Conservation (phyloP, 495 filamentous ascomycete genomes). For the Pyronema domesticum region DNA sequence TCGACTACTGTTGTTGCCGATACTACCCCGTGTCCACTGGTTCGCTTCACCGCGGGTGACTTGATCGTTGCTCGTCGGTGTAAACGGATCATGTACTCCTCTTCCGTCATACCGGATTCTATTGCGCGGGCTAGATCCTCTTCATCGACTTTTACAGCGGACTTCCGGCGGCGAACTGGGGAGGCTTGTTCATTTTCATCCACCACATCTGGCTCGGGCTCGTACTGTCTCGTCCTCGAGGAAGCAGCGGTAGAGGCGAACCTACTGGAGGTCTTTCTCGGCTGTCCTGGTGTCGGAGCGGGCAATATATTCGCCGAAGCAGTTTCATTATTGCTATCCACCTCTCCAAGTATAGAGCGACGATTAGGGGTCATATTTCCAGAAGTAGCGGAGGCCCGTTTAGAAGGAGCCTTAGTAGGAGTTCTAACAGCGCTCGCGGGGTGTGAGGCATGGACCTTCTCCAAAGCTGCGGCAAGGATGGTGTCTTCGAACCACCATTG, state of each 20-base stretch:
- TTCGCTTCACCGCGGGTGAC: slow-evolving; percentile 22
- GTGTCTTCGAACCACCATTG: slow-evolving; percentile 96
- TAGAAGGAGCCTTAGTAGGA: slow-evolving; percentile 42
- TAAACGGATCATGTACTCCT: slow-evolving; percentile 22
- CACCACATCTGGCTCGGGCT: not conserved
- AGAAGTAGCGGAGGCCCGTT: slow-evolving; percentile 36
- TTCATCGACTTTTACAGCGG: slow-evolving; percentile 12
- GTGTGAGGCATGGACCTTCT: slow-evolving; percentile 20
- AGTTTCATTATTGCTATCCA: slow-evolving; percentile 51
- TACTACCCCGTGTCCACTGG: not conserved
- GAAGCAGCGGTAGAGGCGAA: not conserved
- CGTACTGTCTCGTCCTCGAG: not conserved
- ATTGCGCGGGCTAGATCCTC: slow-evolving; percentile 1
- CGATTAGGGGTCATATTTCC: slow-evolving; percentile 45
- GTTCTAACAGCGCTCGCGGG: slow-evolving; percentile 52
- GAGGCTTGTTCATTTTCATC: slow-evolving; percentile 12
- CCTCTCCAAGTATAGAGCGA: slow-evolving; percentile 63
- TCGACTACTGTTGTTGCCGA: not conserved
- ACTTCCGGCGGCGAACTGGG: slow-evolving; percentile 15
- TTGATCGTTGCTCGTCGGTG: slow-evolving; percentile 17
- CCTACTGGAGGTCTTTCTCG: slow-evolving; percentile 44
- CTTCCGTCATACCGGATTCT: slow-evolving; percentile 18
- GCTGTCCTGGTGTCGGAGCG: slow-evolving; percentile 88
- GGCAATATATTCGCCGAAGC: slow-evolving; percentile 68
- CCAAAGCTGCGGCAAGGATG: slow-evolving; percentile 38